Evolutionary conservation across 2,329 filamentous ascomycete species (phyloP).

Genomic region (Phialocephala subalpina): DNA sequence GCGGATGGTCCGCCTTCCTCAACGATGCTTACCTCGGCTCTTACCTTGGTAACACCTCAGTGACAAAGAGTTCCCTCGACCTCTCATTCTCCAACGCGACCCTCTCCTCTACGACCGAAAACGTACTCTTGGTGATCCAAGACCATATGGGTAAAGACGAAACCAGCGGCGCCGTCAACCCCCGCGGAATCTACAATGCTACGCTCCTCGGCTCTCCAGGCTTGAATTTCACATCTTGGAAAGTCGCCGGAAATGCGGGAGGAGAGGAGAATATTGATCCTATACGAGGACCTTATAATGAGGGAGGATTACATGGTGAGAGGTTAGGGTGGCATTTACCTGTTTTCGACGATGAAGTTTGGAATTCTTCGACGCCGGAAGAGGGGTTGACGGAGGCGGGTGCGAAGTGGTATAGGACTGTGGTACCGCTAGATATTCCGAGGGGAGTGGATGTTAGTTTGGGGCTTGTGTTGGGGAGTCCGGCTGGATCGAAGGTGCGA

Average conservation of each 20-base stretch:
- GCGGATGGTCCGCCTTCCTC: slow-evolving; percentile 46
- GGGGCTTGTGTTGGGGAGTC: slow-evolving; percentile 59
- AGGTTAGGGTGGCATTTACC: slow-evolving; percentile 66
- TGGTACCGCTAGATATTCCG: slow-evolving; percentile 58
- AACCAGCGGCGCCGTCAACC: slow-evolving; percentile 54
- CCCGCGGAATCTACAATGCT: slow-evolving; percentile 61
- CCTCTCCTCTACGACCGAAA: slow-evolving; percentile 49
- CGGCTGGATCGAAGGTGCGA: slow-evolving; percentile 53
- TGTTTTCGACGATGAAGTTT: slow-evolving; percentile 57
- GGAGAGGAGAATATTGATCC: slow-evolving; percentile 61
- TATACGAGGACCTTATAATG: slow-evolving; percentile 61
- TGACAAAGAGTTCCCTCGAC: slow-evolving; percentile 47
- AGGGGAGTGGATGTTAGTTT: slow-evolving; percentile 62
- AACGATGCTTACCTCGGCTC: slow-evolving; percentile 65
- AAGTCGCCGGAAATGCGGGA: slow-evolving; percentile 64
- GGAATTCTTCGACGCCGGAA: slow-evolving; percentile 45
- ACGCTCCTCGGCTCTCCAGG: slow-evolving; percentile 51
- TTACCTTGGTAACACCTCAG: slow-evolving; percentile 57
- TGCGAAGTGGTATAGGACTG: slow-evolving; percentile 63
- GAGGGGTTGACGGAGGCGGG: slow-evolving; percentile 57
- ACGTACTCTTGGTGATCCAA: slow-evolving; percentile 63
- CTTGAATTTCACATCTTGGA: slow-evolving; percentile 52
- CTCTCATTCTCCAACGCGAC: slow-evolving; percentile 61
- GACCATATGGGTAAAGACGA: slow-evolving; percentile 68
- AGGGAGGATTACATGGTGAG: slow-evolving; percentile 66